phyloP scores from a whole-genome alignment of 306 rosid genomes.

The Medicago ruthenica region DNA sequence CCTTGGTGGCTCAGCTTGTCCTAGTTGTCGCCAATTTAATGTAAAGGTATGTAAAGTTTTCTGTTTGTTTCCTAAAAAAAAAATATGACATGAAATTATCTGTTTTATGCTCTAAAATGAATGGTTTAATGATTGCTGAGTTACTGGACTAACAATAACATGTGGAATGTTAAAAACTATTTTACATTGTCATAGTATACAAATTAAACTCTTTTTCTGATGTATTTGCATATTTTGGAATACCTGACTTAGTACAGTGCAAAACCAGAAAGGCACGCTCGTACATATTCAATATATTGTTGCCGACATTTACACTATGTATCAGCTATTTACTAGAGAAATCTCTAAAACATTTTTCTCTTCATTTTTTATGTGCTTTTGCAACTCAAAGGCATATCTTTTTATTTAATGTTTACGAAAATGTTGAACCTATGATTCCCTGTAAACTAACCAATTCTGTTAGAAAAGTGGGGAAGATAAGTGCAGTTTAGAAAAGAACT shows the following conservation, averaged over 20 bases:
- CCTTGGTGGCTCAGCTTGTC: constrained; percentile 58
- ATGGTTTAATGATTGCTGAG: constrained; percentile 23
- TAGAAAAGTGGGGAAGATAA: too few species aligned
- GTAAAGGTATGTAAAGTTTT: constrained; percentile 71
- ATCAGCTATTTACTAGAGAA: constrained; percentile 12
- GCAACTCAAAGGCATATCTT: too few species aligned
- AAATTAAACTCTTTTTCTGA: background rate
- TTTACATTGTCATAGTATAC: background rate
- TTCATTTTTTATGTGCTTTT: too few species aligned
- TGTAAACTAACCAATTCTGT: too few species aligned
- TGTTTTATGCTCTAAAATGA: background rate
- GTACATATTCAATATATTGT: background rate
- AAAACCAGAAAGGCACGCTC: constrained; percentile 6
- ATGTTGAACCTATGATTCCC: too few species aligned
- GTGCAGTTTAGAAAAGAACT: too few species aligned
- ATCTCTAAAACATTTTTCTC: background rate
- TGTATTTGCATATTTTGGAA: constrained; percentile 21
- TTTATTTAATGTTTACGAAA: too few species aligned
- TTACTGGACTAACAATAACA: constrained; percentile 4
- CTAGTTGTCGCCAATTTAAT: constrained; percentile 83
- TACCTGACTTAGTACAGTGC: background rate
- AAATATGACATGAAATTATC: constrained; percentile 4
- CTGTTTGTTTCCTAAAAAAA: constrained; percentile 9
- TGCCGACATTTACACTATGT: background rate
- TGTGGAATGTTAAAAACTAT: background rate